phyloP scores from a whole-genome alignment of 148 eudicot species.

The Chenopodium formosanum region DNA sequence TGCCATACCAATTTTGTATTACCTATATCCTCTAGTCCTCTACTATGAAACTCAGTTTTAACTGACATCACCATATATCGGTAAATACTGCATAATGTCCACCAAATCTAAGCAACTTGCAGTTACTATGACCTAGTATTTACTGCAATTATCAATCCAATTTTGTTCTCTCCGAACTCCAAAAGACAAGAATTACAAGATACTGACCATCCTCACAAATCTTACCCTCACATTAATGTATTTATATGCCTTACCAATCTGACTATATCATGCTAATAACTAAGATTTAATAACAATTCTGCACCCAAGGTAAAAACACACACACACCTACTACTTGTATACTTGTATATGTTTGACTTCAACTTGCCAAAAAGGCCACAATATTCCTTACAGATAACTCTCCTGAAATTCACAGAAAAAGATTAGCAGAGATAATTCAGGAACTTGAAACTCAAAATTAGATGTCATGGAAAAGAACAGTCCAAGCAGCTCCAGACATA shows the following conservation, averaged over 20 bases:
- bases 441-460: background rate
- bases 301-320: background rate
- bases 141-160: background rate
- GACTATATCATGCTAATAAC: background rate
- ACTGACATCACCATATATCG: slow-evolving; percentile 26
- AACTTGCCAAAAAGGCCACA: background rate
- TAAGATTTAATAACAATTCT: background rate
- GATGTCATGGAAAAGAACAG: background rate
- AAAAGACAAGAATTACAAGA: background rate
- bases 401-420: background rate
- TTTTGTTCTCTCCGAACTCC: background rate
- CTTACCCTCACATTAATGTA: background rate
- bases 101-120: slow-evolving; percentile 16
- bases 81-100: slow-evolving; percentile 23
- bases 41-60: slow-evolving; percentile 33
- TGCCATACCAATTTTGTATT: no score
- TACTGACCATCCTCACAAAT: background rate
- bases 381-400: background rate
- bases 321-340: background rate
- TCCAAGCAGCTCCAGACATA: background rate
- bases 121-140: background rate
- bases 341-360: background rate
- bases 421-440: background rate
- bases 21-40: background rate
- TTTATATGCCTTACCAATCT: background rate